Evolutionary conservation across 352 stramenopile species (phyloP).

Genomic region (Globisporangium barbulae): DNA sequence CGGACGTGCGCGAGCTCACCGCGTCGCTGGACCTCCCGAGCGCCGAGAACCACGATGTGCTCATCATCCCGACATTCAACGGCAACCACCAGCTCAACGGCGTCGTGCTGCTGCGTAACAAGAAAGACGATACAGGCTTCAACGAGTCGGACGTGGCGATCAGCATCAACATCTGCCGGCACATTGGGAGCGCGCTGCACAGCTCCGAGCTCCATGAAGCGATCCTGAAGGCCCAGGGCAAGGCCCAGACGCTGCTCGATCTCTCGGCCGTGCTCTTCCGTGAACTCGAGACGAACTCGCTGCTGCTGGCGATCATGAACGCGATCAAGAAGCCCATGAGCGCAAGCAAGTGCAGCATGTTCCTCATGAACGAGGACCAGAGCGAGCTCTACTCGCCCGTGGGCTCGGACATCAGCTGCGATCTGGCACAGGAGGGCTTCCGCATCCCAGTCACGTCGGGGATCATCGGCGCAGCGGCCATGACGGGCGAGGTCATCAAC

Average conservation of each 20-base stretch:
- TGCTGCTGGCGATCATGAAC: constrained; percentile 53
- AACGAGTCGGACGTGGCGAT: constrained; percentile 57
- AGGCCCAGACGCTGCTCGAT: constrained; percentile 61
- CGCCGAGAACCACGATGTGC: constrained; percentile 33
- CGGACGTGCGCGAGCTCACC: constrained; percentile 18
- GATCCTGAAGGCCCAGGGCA: constrained; percentile 52
- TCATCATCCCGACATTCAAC: constrained; percentile 55
- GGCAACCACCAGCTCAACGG: constrained; percentile 45
- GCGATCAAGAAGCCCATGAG: constrained; percentile 51
- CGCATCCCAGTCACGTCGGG: constrained; percentile 50
- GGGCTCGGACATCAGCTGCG: constrained; percentile 37
- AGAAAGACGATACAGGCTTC: constrained; percentile 28
- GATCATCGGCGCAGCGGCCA: constrained; percentile 57
- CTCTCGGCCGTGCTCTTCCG: constrained; percentile 62
- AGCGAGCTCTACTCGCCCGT: constrained; percentile 53
- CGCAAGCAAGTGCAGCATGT: constrained; percentile 60
- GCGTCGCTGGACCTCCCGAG: constrained; percentile 6
- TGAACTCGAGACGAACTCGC: constrained; percentile 54
- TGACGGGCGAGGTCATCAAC: constrained; percentile 71
- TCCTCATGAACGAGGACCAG: constrained; percentile 56
- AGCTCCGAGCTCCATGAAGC: constrained; percentile 56
- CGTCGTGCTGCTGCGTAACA: constrained; percentile 54
- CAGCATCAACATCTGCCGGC: constrained; percentile 43
- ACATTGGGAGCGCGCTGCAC: constrained; percentile 55
- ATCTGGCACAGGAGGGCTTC: constrained; percentile 41